Base-by-base conservation (phyloP, 495 filamentous ascomycete species). In the Aspergillus haitiensis region DNA sequence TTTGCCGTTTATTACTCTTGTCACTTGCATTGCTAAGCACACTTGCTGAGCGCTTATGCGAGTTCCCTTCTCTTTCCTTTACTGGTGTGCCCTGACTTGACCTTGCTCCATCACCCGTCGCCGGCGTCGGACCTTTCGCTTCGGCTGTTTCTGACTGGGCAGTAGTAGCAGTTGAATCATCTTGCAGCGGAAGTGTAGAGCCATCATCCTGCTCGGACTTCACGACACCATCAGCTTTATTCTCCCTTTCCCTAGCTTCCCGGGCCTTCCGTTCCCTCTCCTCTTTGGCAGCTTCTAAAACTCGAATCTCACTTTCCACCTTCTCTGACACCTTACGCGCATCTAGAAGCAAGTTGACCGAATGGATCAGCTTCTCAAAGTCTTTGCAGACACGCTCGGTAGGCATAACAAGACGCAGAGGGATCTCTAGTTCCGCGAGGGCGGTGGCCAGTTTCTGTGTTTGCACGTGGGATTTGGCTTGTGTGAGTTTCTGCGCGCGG, bases 241-340 rank as follows among this genome's bases (percentile, higher is more conserved):
- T 71, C 12, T 67, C 69, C 40, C 66, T 63, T 36, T 67, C 69
- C 31, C 65, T 64, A 13, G 53, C 57, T 55, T 72, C 70, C 8
- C 57, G 58, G 5, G 62, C 56, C 67, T 74, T 74, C 31, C 68
- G 71, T 63, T 87, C 88, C 56, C 83, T 75, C 62, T 88, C 86
- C 0, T 81, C 84, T 80, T 78, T 76, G 78, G 85, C 32, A 13
- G 84, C 84, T 69, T 86, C 84, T 48, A 89, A 76, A 2, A 95
- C 76, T 57, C 83, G 84, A 54, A 95, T 84, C 75, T 98, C 94
- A 11, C 84, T 85, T 53, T 93, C 89, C 0, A 97, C 74, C 73
- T 95, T 96, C 71, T 98, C 94, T 6, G 81, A 76, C 9, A 92
- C 72, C 75, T 97, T 97, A 56, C 91, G 78, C 10, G 88, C 78